Evolutionary conservation across 2,329 filamentous ascomycete genomes (phyloP).

Genomic region (Fusarium sp.): DNA sequence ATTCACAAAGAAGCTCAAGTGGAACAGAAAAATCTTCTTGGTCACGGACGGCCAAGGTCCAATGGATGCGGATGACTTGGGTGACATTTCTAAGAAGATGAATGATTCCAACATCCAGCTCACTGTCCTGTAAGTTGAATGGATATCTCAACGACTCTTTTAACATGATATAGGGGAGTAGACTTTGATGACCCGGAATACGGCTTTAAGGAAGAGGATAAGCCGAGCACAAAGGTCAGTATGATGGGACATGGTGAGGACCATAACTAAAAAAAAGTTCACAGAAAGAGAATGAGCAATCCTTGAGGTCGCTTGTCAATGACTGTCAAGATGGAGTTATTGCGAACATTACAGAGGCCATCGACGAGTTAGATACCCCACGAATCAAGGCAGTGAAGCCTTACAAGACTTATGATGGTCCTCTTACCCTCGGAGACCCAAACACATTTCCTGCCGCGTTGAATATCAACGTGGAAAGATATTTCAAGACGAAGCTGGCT

Average conservation of each 20-base stretch:
- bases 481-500: slow-evolving; percentile 84
- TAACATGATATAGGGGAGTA: slow-evolving; percentile 69
- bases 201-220: slow-evolving; percentile 91
- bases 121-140: slow-evolving; percentile 72
- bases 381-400: slow-evolving; percentile 79
- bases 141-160: background rate
- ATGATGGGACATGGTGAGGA: background rate
- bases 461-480: slow-evolving; percentile 87
- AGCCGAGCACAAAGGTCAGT: slow-evolving; percentile 72
- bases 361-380: slow-evolving; percentile 81
- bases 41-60: slow-evolving; percentile 81
- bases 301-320: slow-evolving; percentile 72
- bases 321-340: slow-evolving; percentile 74
- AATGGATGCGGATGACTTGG: slow-evolving; percentile 77
- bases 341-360: slow-evolving; percentile 87
- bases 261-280: slow-evolving; percentile 14
- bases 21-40: slow-evolving; percentile 80
- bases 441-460: slow-evolving; percentile 78
- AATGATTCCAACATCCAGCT: slow-evolving; percentile 81
- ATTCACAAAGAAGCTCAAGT: slow-evolving; percentile 84
- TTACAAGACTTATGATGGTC: slow-evolving; percentile 81
- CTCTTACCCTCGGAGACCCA: slow-evolving; percentile 81
- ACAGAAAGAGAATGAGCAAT: slow-evolving; percentile 71
- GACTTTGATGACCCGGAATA: slow-evolving; percentile 94
- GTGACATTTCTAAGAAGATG: slow-evolving; percentile 76